Evolutionary conservation across 1,139 yeast genomes (phyloP).

Genomic region (Candida frijolesensis): DNA sequence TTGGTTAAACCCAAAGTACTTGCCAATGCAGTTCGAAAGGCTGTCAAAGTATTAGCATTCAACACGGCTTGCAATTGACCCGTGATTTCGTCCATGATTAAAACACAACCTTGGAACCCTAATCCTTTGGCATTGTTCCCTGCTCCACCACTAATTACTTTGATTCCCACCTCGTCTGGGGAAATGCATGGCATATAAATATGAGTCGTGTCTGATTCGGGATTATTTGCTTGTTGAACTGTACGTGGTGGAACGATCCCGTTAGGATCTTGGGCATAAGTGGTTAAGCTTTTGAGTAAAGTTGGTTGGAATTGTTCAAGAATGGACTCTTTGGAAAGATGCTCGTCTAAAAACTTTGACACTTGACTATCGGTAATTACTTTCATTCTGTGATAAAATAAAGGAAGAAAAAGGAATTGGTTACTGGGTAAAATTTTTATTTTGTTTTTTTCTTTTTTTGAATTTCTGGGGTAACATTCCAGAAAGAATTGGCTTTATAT

Average conservation of each 20-base stretch:
- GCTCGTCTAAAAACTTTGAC: slow-evolving; percentile 18
- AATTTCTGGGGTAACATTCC: background rate
- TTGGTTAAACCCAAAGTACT: slow-evolving; percentile 50
- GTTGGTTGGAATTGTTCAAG: slow-evolving; percentile 29
- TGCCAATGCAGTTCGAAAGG: slow-evolving; percentile 69
- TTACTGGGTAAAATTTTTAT: no score
- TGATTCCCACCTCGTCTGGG: slow-evolving; percentile 45
- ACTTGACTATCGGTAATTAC: slow-evolving; percentile 31
- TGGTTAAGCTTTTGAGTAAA: slow-evolving; percentile 26
- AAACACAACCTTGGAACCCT: slow-evolving; percentile 57
- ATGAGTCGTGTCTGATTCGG: slow-evolving; percentile 44
- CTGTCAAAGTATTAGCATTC: slow-evolving; percentile 63
- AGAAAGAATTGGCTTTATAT: background rate
- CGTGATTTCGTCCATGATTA: slow-evolving; percentile 49
- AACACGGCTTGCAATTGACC: slow-evolving; percentile 57
- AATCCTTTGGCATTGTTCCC: slow-evolving; percentile 32
- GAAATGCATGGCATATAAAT: slow-evolving; percentile 68
- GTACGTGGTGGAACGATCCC: slow-evolving; percentile 40
- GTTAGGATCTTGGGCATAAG: slow-evolving; percentile 25
- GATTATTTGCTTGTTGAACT: slow-evolving; percentile 29
- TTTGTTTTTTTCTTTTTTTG: no score
- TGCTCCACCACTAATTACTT: slow-evolving; percentile 54
- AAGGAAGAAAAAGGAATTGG: background rate
- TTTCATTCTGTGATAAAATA: slow-evolving; percentile 24
- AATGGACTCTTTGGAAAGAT: slow-evolving; percentile 22